These are phyloP conservation scores for Didymella lethalis DNA, from an alignment of 2,329 filamentous ascomycete species.

Conservation along the genomic window DNA sequence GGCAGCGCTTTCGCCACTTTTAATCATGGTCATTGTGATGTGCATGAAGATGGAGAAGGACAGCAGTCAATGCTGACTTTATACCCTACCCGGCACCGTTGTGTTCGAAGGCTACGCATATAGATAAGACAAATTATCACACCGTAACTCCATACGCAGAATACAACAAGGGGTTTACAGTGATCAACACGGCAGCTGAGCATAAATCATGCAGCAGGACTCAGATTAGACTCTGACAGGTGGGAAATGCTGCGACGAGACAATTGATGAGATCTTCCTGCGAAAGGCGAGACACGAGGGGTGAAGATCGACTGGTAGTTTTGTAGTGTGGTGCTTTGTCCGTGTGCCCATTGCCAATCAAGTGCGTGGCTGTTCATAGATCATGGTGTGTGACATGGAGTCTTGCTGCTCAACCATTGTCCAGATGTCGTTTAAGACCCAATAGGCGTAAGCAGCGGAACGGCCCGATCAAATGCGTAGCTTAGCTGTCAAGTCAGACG, in stretches of 20 bases:
- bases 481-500: neutral
- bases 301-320: neutral
- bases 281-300: neutral
- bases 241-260: neutral
- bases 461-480: neutral
- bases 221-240: neutral
- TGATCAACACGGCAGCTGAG: neutral
- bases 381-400: neutral
- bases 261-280: too few relatives aligned
- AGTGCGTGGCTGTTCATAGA: neutral
- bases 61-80: neutral
- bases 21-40: neutral
- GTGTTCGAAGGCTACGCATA: neutral
- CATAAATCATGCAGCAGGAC: neutral
- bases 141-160: neutral
- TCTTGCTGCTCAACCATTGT: neutral
- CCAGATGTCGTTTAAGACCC: neutral
- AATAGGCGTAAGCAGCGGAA: neutral
- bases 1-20: neutral
- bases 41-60: neutral
- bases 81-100: neutral
- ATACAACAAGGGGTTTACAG: neutral
- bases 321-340: neutral
- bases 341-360: neutral
- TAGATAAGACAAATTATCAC: neutral